A percentile compares a stretch with the other conserved stretches of the same genome.
These are phyloP conservation scores for Sporothrix protearum DNA, from an alignment of 2,329 filamentous ascomycete species.

Conservation along the genomic window DNA sequence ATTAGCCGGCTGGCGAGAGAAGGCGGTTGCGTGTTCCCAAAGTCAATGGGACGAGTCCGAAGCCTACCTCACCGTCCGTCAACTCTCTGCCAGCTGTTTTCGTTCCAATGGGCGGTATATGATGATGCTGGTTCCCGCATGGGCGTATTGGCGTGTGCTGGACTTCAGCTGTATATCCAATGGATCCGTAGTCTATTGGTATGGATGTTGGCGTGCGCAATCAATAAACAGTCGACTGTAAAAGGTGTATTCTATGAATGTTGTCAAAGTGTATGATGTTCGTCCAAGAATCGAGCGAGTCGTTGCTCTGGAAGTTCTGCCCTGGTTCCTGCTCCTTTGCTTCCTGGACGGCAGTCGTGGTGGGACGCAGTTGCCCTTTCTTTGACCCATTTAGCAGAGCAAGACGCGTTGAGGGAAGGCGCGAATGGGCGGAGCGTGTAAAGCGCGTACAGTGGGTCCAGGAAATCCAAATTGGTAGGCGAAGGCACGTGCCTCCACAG, in stretches of 20 bases:
- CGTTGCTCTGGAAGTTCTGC: conserved; percentile 12
- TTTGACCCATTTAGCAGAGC: conserved; percentile 16
- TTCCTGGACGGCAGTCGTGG: not conserved
- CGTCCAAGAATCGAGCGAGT: not conserved
- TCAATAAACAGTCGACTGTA: not conserved
- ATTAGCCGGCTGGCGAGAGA: too few relatives aligned
- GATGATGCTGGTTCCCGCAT: conserved; percentile 2
- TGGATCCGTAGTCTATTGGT: not conserved
- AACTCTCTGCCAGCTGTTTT: not conserved
- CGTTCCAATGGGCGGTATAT: not conserved
- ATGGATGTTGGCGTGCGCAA: not conserved
- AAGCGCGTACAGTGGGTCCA: conserved; percentile 21
- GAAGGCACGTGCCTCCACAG: conserved; percentile 22
- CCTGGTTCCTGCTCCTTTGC: not conserved
- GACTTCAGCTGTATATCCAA: not conserved
- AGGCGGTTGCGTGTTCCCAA: not conserved
- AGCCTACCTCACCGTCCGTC: conserved; percentile 15
- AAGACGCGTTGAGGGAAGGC: conserved; percentile 21
- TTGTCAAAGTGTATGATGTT: not conserved
- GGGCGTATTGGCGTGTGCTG: not conserved
- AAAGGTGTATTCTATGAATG: not conserved
- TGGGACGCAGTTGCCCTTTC: conserved; percentile 22
- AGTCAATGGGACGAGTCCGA: not conserved
- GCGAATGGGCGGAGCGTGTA: conserved; percentile 23
- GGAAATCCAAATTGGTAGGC: not conserved